phyloP scores from a whole-genome alignment of 495 filamentous ascomycete genomes.

The Xylaria flabelliformis region DNA sequence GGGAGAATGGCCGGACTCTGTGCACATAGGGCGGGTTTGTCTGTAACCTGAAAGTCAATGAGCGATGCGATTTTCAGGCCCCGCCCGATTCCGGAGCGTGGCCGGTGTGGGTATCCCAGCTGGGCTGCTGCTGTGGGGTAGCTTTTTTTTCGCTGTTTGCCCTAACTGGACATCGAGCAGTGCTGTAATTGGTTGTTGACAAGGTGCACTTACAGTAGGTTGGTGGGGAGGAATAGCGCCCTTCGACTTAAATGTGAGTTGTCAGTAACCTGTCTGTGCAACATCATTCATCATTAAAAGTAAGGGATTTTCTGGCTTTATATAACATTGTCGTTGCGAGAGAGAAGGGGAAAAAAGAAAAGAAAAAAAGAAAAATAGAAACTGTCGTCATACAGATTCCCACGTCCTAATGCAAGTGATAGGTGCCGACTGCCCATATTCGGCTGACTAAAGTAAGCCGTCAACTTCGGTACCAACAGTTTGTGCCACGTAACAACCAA shows the following conservation, averaged over 20 bases:
- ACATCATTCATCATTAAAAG: background rate
- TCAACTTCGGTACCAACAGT: conserved; percentile 7
- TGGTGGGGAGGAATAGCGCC: background rate
- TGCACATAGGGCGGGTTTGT: background rate
- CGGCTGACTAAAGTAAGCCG: conserved; percentile 5
- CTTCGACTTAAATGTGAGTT: background rate
- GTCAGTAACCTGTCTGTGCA: background rate
- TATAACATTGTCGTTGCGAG: background rate
- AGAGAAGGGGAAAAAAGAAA: background rate
- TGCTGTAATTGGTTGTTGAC: conserved; percentile 20
- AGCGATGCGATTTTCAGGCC: conserved; percentile 17
- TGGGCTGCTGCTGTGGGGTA: background rate
- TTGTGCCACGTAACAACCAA: background rate
- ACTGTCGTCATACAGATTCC: too few relatives aligned
- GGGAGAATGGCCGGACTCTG: background rate
- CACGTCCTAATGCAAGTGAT: background rate
- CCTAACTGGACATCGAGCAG: conserved; percentile 19
- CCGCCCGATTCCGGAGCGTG: conserved; percentile 26
- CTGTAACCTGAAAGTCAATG: background rate
- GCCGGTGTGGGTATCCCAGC: conserved; percentile 15
- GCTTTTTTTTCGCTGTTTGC: conserved; percentile 20
- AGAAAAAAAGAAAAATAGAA: background rate
- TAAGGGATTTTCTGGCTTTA: background rate
- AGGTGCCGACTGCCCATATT: background rate
- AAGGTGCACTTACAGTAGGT: conserved; percentile 7